Evolutionary conservation across 1,284 basidiomycete genomes (phyloP).

Genomic region (Sporisorium graminicola): DNA sequence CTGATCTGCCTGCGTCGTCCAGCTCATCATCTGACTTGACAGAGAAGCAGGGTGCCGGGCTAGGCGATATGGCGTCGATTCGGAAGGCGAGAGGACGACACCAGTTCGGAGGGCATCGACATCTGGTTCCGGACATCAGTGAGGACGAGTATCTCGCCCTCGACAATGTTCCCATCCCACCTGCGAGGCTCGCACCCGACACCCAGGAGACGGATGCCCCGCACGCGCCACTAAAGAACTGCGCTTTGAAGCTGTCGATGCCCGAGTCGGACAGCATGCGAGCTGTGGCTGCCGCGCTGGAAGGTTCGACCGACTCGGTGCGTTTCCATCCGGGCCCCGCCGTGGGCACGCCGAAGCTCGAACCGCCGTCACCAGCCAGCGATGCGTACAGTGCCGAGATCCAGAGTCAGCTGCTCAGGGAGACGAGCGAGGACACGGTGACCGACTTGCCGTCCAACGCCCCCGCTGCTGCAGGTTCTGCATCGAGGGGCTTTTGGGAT

Average conservation of each 20-base stretch:
- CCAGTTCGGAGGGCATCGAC: constrained; percentile 13
- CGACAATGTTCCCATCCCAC: constrained; percentile 24
- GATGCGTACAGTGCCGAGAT: constrained; percentile 20
- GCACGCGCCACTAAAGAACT: constrained; percentile 17
- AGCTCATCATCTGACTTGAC: constrained; percentile 27
- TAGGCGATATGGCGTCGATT: constrained; percentile 42
- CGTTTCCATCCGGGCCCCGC: constrained; percentile 34
- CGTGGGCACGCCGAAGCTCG: constrained; percentile 27
- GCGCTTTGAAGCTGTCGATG: constrained; percentile 7
- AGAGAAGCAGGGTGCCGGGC: not conserved
- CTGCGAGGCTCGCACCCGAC: not conserved
- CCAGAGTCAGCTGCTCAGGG: constrained; percentile 2
- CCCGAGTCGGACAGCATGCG: constrained; percentile 42
- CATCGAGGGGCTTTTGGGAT: constrained; percentile 16
- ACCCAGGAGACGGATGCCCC: not conserved
- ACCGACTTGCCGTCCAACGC: constrained; percentile 7
- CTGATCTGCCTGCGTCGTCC: constrained; percentile 31
- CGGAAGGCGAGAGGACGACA: constrained; percentile 37
- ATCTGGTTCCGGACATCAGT: constrained; percentile 24
- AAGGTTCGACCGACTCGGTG: constrained; percentile 17
- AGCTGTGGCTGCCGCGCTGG: constrained; percentile 34
- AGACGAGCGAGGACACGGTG: constrained; percentile 32
- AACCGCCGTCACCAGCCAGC: constrained; percentile 27
- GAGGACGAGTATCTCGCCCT: constrained; percentile 34
- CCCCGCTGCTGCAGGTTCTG: not conserved